Evolutionary conservation across 805 yeast genomes (phyloP).

Genomic region (Ascoidea rubescens): DNA sequence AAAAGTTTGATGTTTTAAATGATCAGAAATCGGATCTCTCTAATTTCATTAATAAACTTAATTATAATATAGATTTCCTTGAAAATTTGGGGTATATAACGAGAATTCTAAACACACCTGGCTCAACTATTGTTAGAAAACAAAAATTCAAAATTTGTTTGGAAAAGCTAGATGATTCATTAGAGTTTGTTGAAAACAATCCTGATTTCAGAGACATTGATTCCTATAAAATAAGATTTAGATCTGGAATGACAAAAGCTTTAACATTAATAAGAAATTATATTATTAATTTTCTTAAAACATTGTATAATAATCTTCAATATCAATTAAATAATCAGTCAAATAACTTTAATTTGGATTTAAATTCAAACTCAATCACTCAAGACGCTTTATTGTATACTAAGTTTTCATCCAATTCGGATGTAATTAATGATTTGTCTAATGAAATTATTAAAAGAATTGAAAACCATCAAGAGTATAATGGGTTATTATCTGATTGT

Average conservation of each 20-base stretch:
- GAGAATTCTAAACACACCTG: conserved; percentile 53
- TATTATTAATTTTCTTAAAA: conserved; percentile 27
- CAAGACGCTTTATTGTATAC: conserved; percentile 54
- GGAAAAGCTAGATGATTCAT: conserved; percentile 47
- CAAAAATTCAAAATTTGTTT: conserved; percentile 42
- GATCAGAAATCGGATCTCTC: conserved; percentile 29
- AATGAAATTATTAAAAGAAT: conserved; percentile 25
- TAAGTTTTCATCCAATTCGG: conserved; percentile 38
- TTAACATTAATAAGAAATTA: conserved; percentile 63
- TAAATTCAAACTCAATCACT: conserved; percentile 24
- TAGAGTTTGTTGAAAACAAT: conserved; percentile 41
- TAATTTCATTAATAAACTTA: conserved; percentile 29
- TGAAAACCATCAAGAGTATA: conserved; percentile 34
- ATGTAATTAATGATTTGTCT: conserved; percentile 22
- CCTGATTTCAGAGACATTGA: conserved; percentile 58
- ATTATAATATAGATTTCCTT: conserved; percentile 40
- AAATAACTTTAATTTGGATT: background rate
- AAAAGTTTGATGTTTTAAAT: conserved; percentile 36
- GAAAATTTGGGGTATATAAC: conserved; percentile 62
- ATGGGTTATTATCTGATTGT: conserved; percentile 56
- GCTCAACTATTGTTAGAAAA: conserved; percentile 49
- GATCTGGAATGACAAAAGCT: conserved; percentile 75
- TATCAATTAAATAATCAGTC: conserved; percentile 11
- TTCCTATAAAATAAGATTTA: conserved; percentile 53
- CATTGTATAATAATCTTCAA: conserved; percentile 17